Conservation (phyloP, 371 early-diverging fungal species). For the Apophysomyces trapeziformis region DNA sequence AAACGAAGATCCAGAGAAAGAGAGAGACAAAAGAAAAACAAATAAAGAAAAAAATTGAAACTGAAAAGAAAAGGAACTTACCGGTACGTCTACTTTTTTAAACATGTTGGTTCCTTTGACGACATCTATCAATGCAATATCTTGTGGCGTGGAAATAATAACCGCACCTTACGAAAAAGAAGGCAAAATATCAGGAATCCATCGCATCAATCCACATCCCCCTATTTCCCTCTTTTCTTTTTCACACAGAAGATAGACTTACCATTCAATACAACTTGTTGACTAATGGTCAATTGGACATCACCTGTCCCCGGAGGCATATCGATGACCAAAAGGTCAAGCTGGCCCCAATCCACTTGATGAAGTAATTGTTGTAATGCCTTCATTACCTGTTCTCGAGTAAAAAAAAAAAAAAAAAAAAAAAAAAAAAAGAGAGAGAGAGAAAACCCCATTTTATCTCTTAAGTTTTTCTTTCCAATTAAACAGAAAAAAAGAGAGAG, state of each 20-base stretch:
- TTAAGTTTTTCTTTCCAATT: too few relatives aligned
- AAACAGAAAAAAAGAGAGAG: too few relatives aligned
- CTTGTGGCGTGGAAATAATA: slow-evolving; percentile 91
- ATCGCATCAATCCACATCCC: neutral
- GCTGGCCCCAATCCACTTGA: slow-evolving; percentile 80
- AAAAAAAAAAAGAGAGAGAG: too few relatives aligned
- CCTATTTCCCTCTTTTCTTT: neutral
- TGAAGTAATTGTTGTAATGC: slow-evolving; percentile 86
- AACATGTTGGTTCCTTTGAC: slow-evolving; percentile 87
- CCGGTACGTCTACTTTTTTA: slow-evolving; percentile 79
- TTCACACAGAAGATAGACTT: slow-evolving; percentile 1
- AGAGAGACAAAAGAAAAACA: too few relatives aligned
- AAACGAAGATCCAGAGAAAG: too few relatives aligned
- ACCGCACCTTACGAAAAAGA: slow-evolving; percentile 63
- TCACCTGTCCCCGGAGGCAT: slow-evolving; percentile 96
- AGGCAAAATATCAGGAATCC: neutral
- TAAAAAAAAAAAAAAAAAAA: neutral
- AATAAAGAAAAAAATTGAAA: neutral
- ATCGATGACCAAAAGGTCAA: slow-evolving; percentile 86
- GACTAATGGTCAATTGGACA: slow-evolving; percentile 83
- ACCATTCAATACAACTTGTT: slow-evolving; percentile 80
- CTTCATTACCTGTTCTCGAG: slow-evolving; percentile 75
- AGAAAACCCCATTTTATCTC: too few relatives aligned
- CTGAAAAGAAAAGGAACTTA: slow-evolving; percentile 38
- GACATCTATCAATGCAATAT: slow-evolving; percentile 84